A percentile compares a stretch with the other conserved stretches of the same genome.
Evolutionary conservation across 2,329 filamentous ascomycete genomes (phyloP).

Genomic region (Colletotrichum liaoningense): DNA sequence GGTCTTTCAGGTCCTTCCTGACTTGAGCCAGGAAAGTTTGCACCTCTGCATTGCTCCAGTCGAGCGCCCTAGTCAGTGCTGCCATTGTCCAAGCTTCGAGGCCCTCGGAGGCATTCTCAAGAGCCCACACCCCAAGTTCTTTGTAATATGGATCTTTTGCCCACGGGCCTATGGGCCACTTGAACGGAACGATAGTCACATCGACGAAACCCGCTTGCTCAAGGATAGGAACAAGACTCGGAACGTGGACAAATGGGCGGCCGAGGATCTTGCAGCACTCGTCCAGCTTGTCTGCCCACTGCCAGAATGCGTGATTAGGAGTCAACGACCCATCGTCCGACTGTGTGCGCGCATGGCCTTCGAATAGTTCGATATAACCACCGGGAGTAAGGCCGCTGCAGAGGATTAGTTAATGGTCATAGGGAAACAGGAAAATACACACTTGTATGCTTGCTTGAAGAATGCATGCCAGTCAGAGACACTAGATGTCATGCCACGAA

Average conservation of each 20-base stretch:
- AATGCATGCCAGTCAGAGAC: no score
- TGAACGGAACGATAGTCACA: not conserved
- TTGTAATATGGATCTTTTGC: not conserved
- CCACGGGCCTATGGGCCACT: not conserved
- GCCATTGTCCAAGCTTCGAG: not conserved
- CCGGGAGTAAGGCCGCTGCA: conserved; percentile 42
- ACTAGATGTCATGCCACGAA: no score
- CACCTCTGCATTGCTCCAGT: not conserved
- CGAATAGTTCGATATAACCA: conserved; percentile 52
- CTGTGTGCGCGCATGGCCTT: conserved; percentile 45
- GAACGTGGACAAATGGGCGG: conserved; percentile 46
- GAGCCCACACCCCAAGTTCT: not conserved
- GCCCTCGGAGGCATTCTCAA: not conserved
- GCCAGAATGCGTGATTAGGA: conserved; percentile 2
- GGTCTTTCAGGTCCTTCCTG: not conserved
- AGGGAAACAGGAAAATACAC: no score
- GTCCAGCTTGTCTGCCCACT: conserved; percentile 43
- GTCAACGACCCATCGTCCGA: conserved; percentile 43
- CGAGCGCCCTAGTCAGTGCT: not conserved
- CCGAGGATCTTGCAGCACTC: conserved; percentile 48
- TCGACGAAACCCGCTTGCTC: not conserved
- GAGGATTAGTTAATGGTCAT: no score
- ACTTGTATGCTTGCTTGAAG: no score
- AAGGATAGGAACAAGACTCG: conserved; percentile 50
- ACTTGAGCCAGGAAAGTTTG: not conserved